Conservation (phyloP, 176 grass and related monocot species). For the Carex pumila region DNA sequence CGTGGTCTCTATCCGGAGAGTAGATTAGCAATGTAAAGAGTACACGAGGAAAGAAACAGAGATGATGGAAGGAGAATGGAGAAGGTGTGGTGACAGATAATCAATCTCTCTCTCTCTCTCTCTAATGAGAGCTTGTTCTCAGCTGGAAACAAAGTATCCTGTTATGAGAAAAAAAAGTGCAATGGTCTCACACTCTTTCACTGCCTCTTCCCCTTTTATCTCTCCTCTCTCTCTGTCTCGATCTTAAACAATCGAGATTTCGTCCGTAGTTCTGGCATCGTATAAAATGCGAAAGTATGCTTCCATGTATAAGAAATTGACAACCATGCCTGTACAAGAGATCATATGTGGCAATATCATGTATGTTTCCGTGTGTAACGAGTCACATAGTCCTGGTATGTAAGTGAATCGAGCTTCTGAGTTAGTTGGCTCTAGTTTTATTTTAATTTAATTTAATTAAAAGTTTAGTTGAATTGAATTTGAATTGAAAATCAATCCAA, state of each 20-base stretch:
- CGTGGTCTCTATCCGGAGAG: background rate
- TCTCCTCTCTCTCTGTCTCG: constrained; percentile 7
- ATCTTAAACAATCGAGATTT: background rate
- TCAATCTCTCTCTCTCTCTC: background rate
- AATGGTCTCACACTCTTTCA: background rate
- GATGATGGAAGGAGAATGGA: constrained; percentile 12
- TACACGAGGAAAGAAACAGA: background rate
- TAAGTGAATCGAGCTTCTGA: no score
- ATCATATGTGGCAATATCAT: background rate
- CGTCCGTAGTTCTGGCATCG: background rate
- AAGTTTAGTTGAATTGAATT: no score
- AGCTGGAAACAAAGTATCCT: constrained; percentile 12
- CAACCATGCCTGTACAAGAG: background rate
- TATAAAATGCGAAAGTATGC: constrained; percentile 11
- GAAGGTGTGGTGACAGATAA: background rate
- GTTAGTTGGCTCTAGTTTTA: no score
- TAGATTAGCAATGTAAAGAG: background rate
- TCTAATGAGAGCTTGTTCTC: constrained; percentile 13
- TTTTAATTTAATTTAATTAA: no score
- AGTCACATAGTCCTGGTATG: background rate
- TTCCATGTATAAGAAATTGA: background rate
- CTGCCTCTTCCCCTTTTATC: background rate
- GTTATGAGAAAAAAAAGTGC: background rate
- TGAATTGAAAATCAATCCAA: no score
- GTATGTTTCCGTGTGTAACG: background rate